These are phyloP conservation scores for Marchantia polymorpha DNA, from an alignment of 225 moss, liverwort and hornwort species.

Conservation along the genomic window DNA sequence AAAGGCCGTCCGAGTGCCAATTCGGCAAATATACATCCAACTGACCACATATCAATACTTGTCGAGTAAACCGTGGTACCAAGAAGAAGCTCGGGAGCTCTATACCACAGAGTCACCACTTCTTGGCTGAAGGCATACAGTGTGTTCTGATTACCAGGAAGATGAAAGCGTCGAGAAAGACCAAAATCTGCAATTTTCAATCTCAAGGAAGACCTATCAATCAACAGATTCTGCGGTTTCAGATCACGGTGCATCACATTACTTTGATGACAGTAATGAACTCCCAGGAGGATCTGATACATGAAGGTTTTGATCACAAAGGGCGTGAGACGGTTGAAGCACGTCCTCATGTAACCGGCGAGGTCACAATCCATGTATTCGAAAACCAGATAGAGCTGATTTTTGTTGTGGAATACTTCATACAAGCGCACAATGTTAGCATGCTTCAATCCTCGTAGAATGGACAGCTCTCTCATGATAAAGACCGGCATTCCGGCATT, in stretches of 20 bases:
- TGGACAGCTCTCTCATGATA: background rate
- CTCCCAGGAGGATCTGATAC: background rate
- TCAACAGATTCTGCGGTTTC: conserved; percentile 14
- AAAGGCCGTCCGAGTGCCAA: background rate
- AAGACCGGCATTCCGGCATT: background rate
- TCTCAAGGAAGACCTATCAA: background rate
- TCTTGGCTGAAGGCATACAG: background rate
- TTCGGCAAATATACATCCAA: conserved; percentile 1
- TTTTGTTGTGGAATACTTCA: background rate
- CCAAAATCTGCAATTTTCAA: conserved; percentile 15
- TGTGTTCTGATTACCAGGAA: background rate
- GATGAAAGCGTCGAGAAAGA: background rate
- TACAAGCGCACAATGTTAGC: background rate
- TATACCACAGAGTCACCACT: conserved; percentile 3
- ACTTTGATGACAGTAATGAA: background rate
- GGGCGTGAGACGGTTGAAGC: background rate
- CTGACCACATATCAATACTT: background rate
- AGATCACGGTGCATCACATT: conserved; percentile 2
- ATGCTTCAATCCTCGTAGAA: background rate
- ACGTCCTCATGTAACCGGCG: background rate
- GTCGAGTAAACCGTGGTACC: background rate
- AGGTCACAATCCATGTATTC: conserved; percentile 12
- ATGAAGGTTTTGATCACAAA: background rate
- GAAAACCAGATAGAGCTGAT: background rate
- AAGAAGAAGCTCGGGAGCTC: background rate